These are phyloP conservation scores for Lavandula angustifolia DNA, from an alignment of 257 asterid genomes.

Conservation along the genomic window DNA sequence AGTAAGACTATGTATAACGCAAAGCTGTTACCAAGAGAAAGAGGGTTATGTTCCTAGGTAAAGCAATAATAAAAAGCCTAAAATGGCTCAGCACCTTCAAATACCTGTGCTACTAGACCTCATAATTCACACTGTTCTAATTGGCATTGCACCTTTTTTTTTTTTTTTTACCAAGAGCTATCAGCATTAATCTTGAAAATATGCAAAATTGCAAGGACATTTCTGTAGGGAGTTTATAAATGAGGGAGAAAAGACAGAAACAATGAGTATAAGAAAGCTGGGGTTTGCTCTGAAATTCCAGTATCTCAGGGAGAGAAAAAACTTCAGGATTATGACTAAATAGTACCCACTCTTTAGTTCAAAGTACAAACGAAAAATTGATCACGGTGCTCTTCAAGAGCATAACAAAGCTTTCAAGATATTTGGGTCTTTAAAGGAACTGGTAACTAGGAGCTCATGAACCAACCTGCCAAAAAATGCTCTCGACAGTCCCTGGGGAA, in stretches of 20 bases:
- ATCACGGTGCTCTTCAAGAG: neutral
- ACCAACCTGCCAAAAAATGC: slow-evolving; percentile 90
- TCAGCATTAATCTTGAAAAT: slow-evolving; percentile 9
- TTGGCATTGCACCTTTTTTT: no score
- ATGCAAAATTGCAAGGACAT: neutral
- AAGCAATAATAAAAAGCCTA: neutral
- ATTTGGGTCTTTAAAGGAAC: neutral
- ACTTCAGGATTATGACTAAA: neutral
- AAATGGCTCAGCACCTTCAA: neutral
- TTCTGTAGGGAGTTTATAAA: neutral
- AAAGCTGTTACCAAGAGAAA: neutral
- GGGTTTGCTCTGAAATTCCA: slow-evolving; percentile 5
- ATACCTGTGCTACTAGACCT: neutral
- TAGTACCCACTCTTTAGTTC: neutral
- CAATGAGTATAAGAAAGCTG: neutral
- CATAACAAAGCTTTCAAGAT: neutral
- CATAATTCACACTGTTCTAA: neutral
- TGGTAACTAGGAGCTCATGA: neutral
- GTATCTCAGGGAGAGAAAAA: slow-evolving; percentile 15
- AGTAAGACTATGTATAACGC: neutral
- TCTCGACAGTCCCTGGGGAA: slow-evolving; percentile 85
- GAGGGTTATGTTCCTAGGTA: neutral
- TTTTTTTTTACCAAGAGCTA: no score
- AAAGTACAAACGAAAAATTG: slow-evolving; percentile 18
- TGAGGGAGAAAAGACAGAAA: neutral